Conservation (phyloP, 495 filamentous ascomycete genomes). For the Podospora fimiseda region DNA sequence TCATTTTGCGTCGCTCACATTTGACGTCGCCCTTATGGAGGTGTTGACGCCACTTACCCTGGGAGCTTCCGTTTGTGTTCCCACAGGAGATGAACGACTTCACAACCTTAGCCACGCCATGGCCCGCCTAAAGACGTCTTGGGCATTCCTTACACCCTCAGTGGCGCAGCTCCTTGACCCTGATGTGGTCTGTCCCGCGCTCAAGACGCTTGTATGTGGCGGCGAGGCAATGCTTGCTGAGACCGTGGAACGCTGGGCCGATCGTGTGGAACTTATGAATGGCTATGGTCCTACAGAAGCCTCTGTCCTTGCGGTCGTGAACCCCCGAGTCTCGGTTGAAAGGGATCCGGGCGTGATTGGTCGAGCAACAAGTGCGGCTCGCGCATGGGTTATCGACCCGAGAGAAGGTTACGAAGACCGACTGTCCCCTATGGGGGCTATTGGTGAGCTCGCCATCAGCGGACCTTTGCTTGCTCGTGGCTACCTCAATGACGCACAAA, state of each 20-base stretch:
- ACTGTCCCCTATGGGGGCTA: conserved; percentile 24
- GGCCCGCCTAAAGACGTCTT: conserved; percentile 12
- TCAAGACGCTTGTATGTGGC: conserved; percentile 26
- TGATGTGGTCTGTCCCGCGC: conserved; percentile 11
- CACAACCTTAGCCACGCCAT: conserved; percentile 24
- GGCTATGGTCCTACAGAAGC: conserved; percentile 50
- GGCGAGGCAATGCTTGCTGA: conserved; percentile 24
- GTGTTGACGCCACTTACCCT: conserved; percentile 50
- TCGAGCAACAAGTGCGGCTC: conserved; percentile 8
- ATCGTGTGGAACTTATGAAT: conserved; percentile 45
- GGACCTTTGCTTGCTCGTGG: conserved; percentile 44
- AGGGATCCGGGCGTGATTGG: conserved; percentile 16
- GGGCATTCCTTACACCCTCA: conserved; percentile 21
- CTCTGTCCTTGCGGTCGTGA: conserved; percentile 11
- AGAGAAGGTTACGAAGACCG: conserved; percentile 6
- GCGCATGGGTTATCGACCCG: conserved; percentile 19
- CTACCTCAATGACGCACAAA: conserved; percentile 64
- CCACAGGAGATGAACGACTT: conserved; percentile 46
- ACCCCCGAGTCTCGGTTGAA: conserved; percentile 13
- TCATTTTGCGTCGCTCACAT: conserved; percentile 55
- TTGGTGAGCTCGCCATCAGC: conserved; percentile 49
- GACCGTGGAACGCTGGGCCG: conserved; percentile 48
- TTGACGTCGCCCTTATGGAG: conserved; percentile 53
- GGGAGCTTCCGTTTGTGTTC: conserved; percentile 59
- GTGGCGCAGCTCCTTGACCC: conserved; percentile 25